Evolutionary conservation across 2,329 filamentous ascomycete genomes (phyloP).

Genomic region (Fusarium napiforme): DNA sequence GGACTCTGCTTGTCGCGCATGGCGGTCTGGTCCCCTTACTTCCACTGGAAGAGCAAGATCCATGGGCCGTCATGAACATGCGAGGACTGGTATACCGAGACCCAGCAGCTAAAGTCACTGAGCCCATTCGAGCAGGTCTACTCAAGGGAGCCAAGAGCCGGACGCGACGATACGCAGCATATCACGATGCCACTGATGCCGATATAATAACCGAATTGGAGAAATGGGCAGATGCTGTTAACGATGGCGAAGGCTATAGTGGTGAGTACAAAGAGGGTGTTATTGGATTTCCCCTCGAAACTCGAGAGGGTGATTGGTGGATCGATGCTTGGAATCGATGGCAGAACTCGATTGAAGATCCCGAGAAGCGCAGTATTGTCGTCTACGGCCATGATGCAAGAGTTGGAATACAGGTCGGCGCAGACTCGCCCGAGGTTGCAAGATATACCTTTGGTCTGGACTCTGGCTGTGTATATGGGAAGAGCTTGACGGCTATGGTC

Average conservation of each 20-base stretch:
- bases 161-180: constrained; percentile 11
- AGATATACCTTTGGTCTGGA: constrained; percentile 85
- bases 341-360: constrained; percentile 21
- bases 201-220: background rate
- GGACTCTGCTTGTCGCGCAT: constrained; percentile 72
- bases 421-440: background rate
- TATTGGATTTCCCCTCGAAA: constrained; percentile 19
- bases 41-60: constrained; percentile 73
- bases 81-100: constrained; percentile 71
- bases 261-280: background rate
- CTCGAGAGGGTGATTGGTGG: constrained; percentile 29
- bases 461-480: constrained; percentile 78
- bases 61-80: constrained; percentile 88
- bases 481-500: constrained; percentile 30
- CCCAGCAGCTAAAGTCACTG: background rate
- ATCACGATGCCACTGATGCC: background rate
- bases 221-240: background rate
- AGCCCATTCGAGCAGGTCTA: constrained; percentile 10
- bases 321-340: constrained; percentile 34
- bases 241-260: background rate
- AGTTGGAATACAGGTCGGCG: constrained; percentile 64
- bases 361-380: constrained; percentile 65
- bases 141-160: constrained; percentile 31
- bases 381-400: constrained; percentile 87
- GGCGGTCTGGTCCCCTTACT: constrained; percentile 82